These are phyloP conservation scores for Fusarium camptoceras DNA, from an alignment of 2,329 filamentous ascomycete species.

Conservation along the genomic window DNA sequence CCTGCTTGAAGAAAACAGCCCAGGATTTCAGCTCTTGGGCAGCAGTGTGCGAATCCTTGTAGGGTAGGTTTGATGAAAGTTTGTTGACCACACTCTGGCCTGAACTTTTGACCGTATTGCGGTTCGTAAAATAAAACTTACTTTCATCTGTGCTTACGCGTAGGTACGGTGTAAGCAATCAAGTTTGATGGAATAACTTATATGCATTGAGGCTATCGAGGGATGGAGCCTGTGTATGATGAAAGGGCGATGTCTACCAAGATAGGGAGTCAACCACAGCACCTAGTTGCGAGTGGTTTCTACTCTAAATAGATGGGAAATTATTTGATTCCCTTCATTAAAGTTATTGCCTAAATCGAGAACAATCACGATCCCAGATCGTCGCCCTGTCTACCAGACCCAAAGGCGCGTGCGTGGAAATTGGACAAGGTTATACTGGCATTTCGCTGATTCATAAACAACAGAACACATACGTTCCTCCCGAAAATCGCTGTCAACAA, in stretches of 20 bases:
- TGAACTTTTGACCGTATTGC: neutral
- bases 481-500: neutral
- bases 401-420: conserved; percentile 17
- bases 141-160: neutral
- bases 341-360: neutral
- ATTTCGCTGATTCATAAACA: conserved; percentile 35
- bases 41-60: conserved; percentile 6
- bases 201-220: neutral
- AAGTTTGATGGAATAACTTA: neutral
- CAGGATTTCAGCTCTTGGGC: conserved; percentile 3
- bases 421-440: conserved; percentile 29
- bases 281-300: neutral
- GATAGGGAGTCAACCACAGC: neutral
- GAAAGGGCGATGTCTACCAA: neutral
- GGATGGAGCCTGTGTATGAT: neutral
- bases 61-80: conserved; percentile 3
- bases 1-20: neutral
- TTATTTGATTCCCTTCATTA: neutral
- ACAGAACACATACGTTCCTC: conserved; percentile 28
- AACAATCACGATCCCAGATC: conserved; percentile 25
- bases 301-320: neutral
- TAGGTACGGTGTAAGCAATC: neutral
- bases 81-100: conserved; percentile 3
- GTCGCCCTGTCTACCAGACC: conserved; percentile 27
- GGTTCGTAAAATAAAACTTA: neutral